Percentiles rank a stretch among this genome's conserved stretches.
These are phyloP conservation scores for Plectranthus barbatus DNA, from an alignment of 257 asterid species.

Conservation along the genomic window DNA sequence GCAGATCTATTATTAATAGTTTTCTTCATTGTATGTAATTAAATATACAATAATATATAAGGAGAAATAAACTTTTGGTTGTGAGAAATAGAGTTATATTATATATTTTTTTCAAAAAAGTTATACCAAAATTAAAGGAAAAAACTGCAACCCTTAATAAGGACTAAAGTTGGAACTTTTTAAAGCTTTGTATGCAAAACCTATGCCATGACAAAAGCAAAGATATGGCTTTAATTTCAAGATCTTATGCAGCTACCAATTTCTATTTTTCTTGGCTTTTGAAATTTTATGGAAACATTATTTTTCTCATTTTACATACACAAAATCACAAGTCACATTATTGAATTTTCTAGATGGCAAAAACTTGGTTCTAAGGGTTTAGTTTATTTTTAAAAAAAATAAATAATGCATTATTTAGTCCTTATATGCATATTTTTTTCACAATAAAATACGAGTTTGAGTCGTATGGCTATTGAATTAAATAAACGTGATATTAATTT, in stretches of 20 bases:
- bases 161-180: background rate
- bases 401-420: background rate
- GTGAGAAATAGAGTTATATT: no score
- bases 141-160: background rate
- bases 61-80: no score
- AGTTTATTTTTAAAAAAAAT: background rate
- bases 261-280: background rate
- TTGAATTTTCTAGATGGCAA: background rate
- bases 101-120: no score
- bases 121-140: background rate
- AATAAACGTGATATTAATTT: no score
- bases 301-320: background rate
- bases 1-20: no score
- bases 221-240: conserved; percentile 7
- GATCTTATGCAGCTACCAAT: background rate
- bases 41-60: no score
- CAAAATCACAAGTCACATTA: background rate
- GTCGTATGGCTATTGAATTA: no score
- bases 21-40: no score
- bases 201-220: conserved; percentile 1
- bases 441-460: no score
- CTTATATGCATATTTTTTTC: no score
- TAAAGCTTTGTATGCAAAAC: background rate
- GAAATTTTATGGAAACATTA: background rate
- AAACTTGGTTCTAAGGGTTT: no score